A percentile compares a stretch with the other conserved stretches of the same genome.
Conservation (phyloP, 768 basidiomycete genomes). For the Hygrophorus russula region DNA sequence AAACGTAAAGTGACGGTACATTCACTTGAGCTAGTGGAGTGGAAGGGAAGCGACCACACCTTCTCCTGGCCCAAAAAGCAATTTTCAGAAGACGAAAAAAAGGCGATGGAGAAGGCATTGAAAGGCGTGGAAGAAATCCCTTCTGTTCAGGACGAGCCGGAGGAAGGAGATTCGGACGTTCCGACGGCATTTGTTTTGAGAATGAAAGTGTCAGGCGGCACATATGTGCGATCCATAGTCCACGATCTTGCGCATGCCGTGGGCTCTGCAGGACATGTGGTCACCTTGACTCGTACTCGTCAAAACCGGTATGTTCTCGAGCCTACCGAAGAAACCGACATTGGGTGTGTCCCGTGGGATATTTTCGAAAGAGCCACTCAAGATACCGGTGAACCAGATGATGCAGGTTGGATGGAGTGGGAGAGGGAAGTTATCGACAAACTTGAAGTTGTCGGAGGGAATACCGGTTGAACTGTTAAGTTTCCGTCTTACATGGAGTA, state of each 20-base stretch:
- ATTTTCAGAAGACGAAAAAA: slow-evolving; percentile 57
- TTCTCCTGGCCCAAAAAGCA: slow-evolving; percentile 69
- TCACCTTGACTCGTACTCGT: slow-evolving; percentile 77
- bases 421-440: slow-evolving; percentile 67
- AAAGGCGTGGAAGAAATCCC: slow-evolving; percentile 31
- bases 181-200: slow-evolving; percentile 78
- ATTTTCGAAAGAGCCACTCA: slow-evolving; percentile 52
- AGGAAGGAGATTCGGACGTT: slow-evolving; percentile 14
- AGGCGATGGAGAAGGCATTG: slow-evolving; percentile 56
- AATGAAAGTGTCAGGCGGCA: slow-evolving; percentile 94
- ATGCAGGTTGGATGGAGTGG: slow-evolving; percentile 69
- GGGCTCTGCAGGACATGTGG: slow-evolving; percentile 87
- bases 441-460: slow-evolving; percentile 43
- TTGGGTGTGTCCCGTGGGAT: slow-evolving; percentile 62
- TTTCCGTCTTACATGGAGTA: too few relatives aligned
- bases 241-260: slow-evolving; percentile 84
- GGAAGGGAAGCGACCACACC: slow-evolving; percentile 64
- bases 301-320: slow-evolving; percentile 73
- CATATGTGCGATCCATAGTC: slow-evolving; percentile 92
- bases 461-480: slow-evolving; percentile 1
- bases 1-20: slow-evolving; percentile 74
- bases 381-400: slow-evolving; percentile 43
- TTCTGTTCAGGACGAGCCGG: slow-evolving; percentile 28
- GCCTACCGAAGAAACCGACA: slow-evolving; percentile 37
- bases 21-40: slow-evolving; percentile 66